Evolutionary conservation across 441 rosid genomes (phyloP).

Genomic region (Croton laevigatus): DNA sequence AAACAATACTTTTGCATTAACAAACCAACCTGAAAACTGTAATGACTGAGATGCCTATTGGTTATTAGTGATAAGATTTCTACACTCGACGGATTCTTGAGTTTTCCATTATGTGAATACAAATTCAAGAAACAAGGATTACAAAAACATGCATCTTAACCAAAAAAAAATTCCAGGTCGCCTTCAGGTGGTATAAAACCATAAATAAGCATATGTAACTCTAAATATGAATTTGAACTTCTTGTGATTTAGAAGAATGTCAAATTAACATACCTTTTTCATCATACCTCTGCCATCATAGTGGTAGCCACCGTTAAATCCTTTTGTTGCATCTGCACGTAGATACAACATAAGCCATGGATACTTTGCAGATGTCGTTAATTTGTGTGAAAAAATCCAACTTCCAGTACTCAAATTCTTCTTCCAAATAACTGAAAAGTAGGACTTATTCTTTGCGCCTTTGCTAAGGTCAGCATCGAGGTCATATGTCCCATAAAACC

Average conservation of each 20-base stretch:
- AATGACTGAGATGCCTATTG: not conserved
- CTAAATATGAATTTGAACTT: not conserved
- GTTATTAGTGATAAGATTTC: not conserved
- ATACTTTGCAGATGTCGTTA: slow-evolving; percentile 54
- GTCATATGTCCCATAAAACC: slow-evolving; percentile 66
- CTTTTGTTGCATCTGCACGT: slow-evolving; percentile 55
- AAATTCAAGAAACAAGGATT: not conserved
- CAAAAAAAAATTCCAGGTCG: not conserved
- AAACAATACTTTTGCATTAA: too few species aligned
- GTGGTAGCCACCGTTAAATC: slow-evolving; percentile 74
- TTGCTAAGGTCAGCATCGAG: slow-evolving; percentile 47
- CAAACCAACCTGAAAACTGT: not conserved
- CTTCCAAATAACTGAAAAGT: slow-evolving; percentile 54
- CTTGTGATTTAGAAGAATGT: not conserved
- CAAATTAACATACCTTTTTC: slow-evolving; percentile 42
- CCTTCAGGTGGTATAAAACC: not conserved
- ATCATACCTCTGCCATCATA: slow-evolving; percentile 58
- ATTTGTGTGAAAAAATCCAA: slow-evolving; percentile 54
- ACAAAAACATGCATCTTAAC: not conserved
- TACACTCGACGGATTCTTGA: not conserved
- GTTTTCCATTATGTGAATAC: not conserved
- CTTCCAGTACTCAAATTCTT: slow-evolving; percentile 50
- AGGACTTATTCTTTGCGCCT: slow-evolving; percentile 44
- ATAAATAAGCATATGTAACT: slow-evolving; percentile 8
- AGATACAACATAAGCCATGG: slow-evolving; percentile 77